Percentiles rank a stretch among this genome's conserved stretches.
Evolutionary conservation across 495 filamentous ascomycete genomes (phyloP).

Genomic region (Letharia columbiana): DNA sequence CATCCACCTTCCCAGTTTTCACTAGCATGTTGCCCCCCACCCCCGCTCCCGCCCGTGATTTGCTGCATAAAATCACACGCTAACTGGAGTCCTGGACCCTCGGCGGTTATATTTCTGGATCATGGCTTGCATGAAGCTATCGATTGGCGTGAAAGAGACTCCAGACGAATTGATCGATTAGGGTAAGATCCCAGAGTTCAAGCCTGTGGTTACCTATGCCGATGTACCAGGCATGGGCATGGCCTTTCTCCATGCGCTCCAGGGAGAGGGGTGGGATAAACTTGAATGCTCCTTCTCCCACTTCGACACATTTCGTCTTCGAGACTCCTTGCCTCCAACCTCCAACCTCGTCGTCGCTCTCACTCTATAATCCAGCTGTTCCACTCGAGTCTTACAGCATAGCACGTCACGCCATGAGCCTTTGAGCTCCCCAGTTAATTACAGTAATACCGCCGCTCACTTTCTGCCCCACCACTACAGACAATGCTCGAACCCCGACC

Average conservation of each 20-base stretch:
- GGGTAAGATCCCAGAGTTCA: background rate
- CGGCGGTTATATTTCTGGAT: conserved; percentile 10
- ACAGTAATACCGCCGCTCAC: background rate
- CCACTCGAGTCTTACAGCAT: background rate
- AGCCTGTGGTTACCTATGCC: background rate
- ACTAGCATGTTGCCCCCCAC: background rate
- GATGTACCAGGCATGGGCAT: background rate
- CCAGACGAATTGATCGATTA: background rate
- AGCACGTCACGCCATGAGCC: background rate
- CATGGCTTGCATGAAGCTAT: conserved; percentile 10
- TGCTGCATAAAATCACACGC: conserved; percentile 17
- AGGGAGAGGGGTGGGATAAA: background rate
- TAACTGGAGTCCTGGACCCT: background rate
- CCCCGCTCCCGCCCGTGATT: conserved; percentile 22
- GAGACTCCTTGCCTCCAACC: background rate
- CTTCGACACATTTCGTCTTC: background rate
- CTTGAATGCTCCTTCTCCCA: background rate
- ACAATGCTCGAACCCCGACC: conserved; percentile 21
- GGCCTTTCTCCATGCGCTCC: background rate
- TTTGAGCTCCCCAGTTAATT: background rate
- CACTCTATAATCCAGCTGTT: background rate
- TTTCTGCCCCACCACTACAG: background rate
- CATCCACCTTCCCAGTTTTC: background rate
- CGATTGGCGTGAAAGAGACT: background rate
- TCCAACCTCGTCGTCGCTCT: background rate